Conservation (phyloP, 768 basidiomycete genomes). For the Psilocybe sp. region DNA sequence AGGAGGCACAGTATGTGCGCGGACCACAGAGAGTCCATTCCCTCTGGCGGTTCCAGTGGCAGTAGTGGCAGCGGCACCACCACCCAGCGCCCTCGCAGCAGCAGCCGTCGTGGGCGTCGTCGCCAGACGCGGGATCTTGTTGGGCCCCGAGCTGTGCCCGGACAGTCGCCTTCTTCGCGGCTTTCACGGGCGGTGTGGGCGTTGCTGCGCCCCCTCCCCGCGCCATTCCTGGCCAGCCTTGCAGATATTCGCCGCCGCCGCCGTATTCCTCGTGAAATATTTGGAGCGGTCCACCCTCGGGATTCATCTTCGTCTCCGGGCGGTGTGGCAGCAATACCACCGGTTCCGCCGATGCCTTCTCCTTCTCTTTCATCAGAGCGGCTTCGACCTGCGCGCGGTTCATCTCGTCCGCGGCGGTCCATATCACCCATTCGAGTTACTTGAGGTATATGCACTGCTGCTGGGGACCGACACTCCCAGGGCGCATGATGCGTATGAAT, state of each 20-base stretch:
- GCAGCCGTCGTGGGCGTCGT: conserved; percentile 45
- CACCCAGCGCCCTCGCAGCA: conserved; percentile 41
- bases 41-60: no score
- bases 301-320: conserved; percentile 64
- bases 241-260: conserved; percentile 52
- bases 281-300: conserved; percentile 70
- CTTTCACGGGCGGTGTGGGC: conserved; percentile 40
- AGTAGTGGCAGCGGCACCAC: conserved; percentile 24
- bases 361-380: conserved; percentile 41
- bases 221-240: conserved; percentile 44
- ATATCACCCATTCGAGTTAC: conserved; percentile 90
- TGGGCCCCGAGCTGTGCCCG: conserved; percentile 35
- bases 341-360: no score
- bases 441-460: conserved; percentile 95
- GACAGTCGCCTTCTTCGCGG: conserved; percentile 30
- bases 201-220: no score
- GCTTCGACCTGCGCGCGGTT: conserved; percentile 45
- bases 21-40: no score
- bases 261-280: conserved; percentile 70
- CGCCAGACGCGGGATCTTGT: conserved; percentile 69
- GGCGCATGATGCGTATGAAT: conserved; percentile 96
- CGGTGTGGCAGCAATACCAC: conserved; percentile 59
- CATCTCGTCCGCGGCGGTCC: conserved; percentile 85
- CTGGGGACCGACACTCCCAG: conserved; percentile 89
- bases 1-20: no score